Conservation (phyloP, 1,139 yeast genomes). For the Candida albicans region DNA sequence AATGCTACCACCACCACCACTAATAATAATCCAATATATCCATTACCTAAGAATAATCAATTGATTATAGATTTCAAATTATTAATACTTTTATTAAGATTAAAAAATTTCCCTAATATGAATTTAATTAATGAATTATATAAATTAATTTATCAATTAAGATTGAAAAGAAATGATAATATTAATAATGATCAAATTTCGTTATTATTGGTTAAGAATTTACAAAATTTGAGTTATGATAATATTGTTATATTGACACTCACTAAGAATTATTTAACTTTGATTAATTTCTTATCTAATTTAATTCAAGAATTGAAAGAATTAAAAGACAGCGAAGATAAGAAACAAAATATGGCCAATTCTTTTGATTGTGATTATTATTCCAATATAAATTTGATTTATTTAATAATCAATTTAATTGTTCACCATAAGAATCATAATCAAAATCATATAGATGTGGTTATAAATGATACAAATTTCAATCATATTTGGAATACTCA, state of each 20-base stretch:
- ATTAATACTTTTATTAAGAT: conserved; percentile 30
- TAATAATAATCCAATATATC: conserved; percentile 24
- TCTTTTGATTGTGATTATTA: conserved; percentile 10
- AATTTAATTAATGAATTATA: conserved; percentile 40
- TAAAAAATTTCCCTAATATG: conserved; percentile 41
- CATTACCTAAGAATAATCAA: conserved; percentile 36
- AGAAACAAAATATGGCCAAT: not conserved
- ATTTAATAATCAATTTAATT: conserved; percentile 19
- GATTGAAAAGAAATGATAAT: conserved; percentile 21
- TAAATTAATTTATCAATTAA: conserved; percentile 39
- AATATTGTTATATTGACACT: conserved; percentile 31
- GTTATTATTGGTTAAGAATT: conserved; percentile 10
- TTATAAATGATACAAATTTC: conserved; percentile 9
- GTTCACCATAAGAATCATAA: conserved; percentile 1
- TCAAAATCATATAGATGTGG: conserved; percentile 7
- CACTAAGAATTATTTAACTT: conserved; percentile 31
- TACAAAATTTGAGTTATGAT: conserved; percentile 36
- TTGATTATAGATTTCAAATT: conserved; percentile 23
- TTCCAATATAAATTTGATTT: conserved; percentile 23
- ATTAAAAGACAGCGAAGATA: conserved; percentile 8
- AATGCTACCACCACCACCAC: conserved; percentile 3
- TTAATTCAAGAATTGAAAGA: conserved; percentile 18
- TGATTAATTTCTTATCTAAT: conserved; percentile 28
- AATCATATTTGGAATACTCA: conserved; percentile 7
- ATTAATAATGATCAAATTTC: no score